phyloP scores from a whole-genome alignment of 495 filamentous ascomycete species.

The Saxophila tyrrhenica region DNA sequence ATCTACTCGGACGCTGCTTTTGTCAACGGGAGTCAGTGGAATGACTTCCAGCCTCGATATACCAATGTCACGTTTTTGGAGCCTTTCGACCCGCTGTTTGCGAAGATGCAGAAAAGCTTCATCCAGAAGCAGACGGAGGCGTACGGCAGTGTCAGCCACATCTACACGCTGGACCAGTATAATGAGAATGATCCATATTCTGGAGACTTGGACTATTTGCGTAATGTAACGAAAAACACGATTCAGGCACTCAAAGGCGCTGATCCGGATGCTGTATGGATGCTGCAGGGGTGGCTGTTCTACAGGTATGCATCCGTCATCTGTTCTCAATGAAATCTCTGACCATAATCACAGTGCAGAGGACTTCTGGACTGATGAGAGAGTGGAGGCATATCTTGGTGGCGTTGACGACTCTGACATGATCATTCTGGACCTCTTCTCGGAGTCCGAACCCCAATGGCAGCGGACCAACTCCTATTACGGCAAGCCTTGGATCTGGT shows the following conservation, averaged over 20 bases:
- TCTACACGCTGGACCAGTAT: constrained; percentile 43
- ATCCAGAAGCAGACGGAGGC: constrained; percentile 38
- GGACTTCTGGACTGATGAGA: constrained; percentile 40
- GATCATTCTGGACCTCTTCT: constrained; percentile 43
- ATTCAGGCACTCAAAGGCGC: constrained; percentile 37
- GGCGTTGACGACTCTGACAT: constrained; percentile 40
- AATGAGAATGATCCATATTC: constrained; percentile 40
- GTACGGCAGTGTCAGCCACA: constrained; percentile 35
- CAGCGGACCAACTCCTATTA: constrained; percentile 40
- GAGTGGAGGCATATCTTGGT: constrained; percentile 39
- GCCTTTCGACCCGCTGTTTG: constrained; percentile 37
- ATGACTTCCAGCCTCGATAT: constrained; percentile 32
- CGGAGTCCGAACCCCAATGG: constrained; percentile 42
- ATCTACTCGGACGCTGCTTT: constrained; percentile 36
- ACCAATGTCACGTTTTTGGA: constrained; percentile 42
- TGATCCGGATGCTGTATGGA: constrained; percentile 40
- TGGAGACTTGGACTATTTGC: constrained; percentile 36
- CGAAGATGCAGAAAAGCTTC: constrained; percentile 36
- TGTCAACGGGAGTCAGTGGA: constrained; percentile 39
- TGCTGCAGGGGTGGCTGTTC: constrained; percentile 49
- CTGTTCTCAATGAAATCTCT: not conserved
- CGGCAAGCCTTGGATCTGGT: constrained; percentile 41
- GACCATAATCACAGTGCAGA: not conserved
- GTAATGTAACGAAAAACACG: constrained; percentile 38
- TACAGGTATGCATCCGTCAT: constrained; percentile 26